Evolutionary conservation across 1,139 yeast genomes (phyloP).

Genomic region (Lodderomyces oxycetoniae): DNA sequence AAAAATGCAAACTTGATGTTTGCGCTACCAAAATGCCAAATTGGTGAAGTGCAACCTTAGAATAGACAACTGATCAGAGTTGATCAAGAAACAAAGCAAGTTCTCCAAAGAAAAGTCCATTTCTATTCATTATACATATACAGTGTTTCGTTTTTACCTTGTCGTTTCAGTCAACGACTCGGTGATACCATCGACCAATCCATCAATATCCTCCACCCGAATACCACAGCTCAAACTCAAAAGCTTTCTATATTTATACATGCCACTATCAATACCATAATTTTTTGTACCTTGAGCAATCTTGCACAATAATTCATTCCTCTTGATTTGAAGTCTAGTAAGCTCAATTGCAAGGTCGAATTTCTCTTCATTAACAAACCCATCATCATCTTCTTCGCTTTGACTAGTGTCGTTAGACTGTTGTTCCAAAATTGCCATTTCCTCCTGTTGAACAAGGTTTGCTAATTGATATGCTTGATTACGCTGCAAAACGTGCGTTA

Average conservation of each 20-base stretch:
- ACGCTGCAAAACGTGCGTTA: constrained; percentile 25
- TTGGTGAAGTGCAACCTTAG: too few species aligned
- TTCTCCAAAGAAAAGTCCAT: too few species aligned
- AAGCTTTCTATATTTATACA: constrained; percentile 41
- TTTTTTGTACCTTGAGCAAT: constrained; percentile 34
- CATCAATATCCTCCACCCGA: constrained; percentile 39
- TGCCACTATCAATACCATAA: constrained; percentile 40
- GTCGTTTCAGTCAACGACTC: constrained; percentile 33
- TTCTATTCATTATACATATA: too few species aligned
- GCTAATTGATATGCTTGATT: constrained; percentile 31
- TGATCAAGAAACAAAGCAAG: too few species aligned
- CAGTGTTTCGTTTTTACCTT: not conserved
- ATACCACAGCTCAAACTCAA: constrained; percentile 45
- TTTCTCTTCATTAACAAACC: constrained; percentile 19
- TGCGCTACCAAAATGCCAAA: too few species aligned
- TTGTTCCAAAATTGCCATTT: constrained; percentile 7
- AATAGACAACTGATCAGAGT: too few species aligned
- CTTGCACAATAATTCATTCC: constrained; percentile 40
- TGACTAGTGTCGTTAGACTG: constrained; percentile 11
- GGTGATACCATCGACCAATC: constrained; percentile 42
- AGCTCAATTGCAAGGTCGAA: constrained; percentile 37
- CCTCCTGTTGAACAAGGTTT: constrained; percentile 26
- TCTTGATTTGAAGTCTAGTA: constrained; percentile 48
- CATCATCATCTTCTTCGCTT: constrained; percentile 13
- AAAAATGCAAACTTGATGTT: not conserved